A percentile compares a stretch with the other conserved stretches of the same genome.
Evolutionary conservation across 768 basidiomycete species (phyloP).

Genomic region (Tremella yokohamensis): DNA sequence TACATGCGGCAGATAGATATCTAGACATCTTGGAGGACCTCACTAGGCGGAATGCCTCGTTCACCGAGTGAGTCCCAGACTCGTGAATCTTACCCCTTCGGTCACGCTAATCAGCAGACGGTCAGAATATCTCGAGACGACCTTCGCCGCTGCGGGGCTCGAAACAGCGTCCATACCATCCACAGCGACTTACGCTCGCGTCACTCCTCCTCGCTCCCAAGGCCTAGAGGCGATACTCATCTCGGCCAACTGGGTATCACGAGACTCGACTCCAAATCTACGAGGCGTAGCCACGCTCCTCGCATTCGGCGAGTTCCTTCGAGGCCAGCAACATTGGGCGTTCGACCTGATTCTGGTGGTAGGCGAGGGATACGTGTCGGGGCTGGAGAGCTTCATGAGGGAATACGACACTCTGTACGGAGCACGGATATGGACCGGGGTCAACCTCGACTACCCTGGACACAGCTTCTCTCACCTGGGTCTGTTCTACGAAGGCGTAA

Average conservation of each 20-base stretch:
- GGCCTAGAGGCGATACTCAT: constrained; percentile 89
- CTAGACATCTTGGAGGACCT: constrained; percentile 66
- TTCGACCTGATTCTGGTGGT: constrained; percentile 89
- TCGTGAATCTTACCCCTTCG: constrained; percentile 5
- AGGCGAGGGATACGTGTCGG: constrained; percentile 81
- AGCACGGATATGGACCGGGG: constrained; percentile 91
- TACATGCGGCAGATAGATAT: constrained; percentile 78
- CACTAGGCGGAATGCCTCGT: constrained; percentile 63
- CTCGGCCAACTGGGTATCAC: constrained; percentile 83
- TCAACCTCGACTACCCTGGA: constrained; percentile 91
- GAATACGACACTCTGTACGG: constrained; percentile 72
- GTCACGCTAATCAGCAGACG: constrained; percentile 56
- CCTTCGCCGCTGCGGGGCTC: constrained; percentile 74
- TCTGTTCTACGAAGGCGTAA: constrained; percentile 91
- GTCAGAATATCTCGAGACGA: constrained; percentile 60
- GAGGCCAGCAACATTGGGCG: constrained; percentile 70
- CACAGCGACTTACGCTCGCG: constrained; percentile 73
- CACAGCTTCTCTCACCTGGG: constrained; percentile 96
- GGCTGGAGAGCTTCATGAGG: constrained; percentile 87
- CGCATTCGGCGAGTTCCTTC: constrained; percentile 75
- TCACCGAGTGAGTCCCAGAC: constrained; percentile 62
- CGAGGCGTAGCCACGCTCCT: constrained; percentile 83
- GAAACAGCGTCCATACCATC: constrained; percentile 60
- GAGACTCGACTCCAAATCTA: constrained; percentile 60
- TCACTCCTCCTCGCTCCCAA: constrained; percentile 82